These are phyloP conservation scores for Scalesia atractyloides DNA, from an alignment of 129 eudicot genomes.

Conservation along the genomic window DNA sequence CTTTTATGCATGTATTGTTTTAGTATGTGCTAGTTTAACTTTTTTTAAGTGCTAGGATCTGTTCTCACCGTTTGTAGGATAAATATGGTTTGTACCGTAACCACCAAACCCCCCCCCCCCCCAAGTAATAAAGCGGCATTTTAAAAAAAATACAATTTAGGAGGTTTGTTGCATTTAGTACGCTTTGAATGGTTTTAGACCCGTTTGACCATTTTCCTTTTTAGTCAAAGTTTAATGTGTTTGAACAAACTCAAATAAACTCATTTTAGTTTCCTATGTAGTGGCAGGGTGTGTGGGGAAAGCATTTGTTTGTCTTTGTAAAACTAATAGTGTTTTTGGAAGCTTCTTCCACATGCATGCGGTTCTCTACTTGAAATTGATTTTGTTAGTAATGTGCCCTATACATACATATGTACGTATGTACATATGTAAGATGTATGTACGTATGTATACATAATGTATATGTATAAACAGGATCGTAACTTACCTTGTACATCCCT, in stretches of 20 bases:
- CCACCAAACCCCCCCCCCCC: too few relatives aligned
- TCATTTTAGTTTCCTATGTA: not conserved
- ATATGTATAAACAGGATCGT: not conserved
- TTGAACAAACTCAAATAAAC: not conserved
- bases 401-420: too few relatives aligned
- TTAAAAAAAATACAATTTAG: not conserved
- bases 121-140: not conserved
- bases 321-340: not conserved
- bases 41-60: too few relatives aligned
- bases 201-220: not conserved
- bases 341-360: not conserved
- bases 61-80: too few relatives aligned
- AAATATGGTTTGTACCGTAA: too few relatives aligned
- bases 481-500: conserved; percentile 78
- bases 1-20: too few relatives aligned
- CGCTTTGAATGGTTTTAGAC: not conserved
- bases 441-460: not conserved
- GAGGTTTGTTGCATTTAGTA: not conserved
- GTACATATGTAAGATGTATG: not conserved
- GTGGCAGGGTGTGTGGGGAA: not conserved
- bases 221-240: not conserved
- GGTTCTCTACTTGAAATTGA: too few relatives aligned
- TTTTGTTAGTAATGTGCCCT: too few relatives aligned
- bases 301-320: not conserved
- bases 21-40: too few relatives aligned